phyloP scores from a whole-genome alignment of 768 basidiomycete genomes.

The Leccinum aurantiacum region DNA sequence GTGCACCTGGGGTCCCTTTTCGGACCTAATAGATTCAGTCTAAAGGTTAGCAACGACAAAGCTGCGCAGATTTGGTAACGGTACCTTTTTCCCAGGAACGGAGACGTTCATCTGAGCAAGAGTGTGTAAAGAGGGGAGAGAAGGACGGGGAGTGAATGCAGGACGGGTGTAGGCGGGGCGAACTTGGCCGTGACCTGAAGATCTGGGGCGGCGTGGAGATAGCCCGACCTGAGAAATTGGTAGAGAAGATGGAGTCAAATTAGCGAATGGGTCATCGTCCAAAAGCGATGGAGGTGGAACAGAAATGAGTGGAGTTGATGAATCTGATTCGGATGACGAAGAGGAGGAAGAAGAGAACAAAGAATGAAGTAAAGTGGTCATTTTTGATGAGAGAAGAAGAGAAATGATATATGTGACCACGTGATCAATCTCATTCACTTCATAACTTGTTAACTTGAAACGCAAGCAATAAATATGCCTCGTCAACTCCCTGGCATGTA shows the following conservation, averaged over 20 bases:
- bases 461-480: constrained; percentile 36
- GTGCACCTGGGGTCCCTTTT: constrained; percentile 43
- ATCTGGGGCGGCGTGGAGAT: constrained; percentile 25
- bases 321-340: background rate
- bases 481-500: constrained; percentile 55
- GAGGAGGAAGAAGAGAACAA: background rate
- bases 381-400: background rate
- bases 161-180: constrained; percentile 44
- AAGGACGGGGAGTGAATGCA: constrained; percentile 41
- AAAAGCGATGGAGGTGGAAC: constrained; percentile 35
- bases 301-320: constrained; percentile 2
- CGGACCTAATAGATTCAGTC: constrained; percentile 30
- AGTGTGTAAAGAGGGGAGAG: constrained; percentile 41
- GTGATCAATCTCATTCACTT: background rate
- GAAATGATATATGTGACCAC: background rate
- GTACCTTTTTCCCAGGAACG: constrained; percentile 38
- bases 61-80: background rate
- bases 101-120: constrained; percentile 38
- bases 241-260: constrained; percentile 36
- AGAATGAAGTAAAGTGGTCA: too few relatives aligned
- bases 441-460: too few relatives aligned
- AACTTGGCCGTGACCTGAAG: constrained; percentile 34
- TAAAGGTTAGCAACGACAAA: background rate
- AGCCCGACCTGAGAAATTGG: too few relatives aligned
- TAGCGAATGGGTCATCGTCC: constrained; percentile 77